phyloP scores from a whole-genome alignment of 192 early-diverging fungal genomes.

The Podila epicladia region DNA sequence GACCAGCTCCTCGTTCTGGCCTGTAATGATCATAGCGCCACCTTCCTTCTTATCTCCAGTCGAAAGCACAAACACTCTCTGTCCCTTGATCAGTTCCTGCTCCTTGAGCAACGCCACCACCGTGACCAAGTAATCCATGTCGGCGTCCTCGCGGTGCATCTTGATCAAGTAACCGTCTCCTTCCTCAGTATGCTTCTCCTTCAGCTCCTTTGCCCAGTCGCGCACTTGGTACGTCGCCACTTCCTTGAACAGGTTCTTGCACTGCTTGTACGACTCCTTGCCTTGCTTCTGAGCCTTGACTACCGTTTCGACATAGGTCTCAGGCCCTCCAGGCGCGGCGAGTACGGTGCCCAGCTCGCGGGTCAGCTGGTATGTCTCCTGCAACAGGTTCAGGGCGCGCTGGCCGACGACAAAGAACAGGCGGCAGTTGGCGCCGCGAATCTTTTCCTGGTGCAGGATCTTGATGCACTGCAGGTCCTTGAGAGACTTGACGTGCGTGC shows the following conservation, averaged over 20 bases:
- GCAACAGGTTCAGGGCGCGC: slow-evolving; percentile 59
- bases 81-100: too few species aligned
- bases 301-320: slow-evolving; percentile 54
- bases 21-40: slow-evolving; percentile 55
- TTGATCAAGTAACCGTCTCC: slow-evolving; percentile 26
- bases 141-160: slow-evolving; percentile 58
- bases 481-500: slow-evolving; percentile 70
- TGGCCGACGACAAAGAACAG: slow-evolving; percentile 76
- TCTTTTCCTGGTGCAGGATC: slow-evolving; percentile 68
- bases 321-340: slow-evolving; percentile 34
- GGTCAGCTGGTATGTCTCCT: slow-evolving; percentile 43
- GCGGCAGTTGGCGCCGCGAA: slow-evolving; percentile 71
- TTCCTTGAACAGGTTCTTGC: slow-evolving; percentile 45
- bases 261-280: slow-evolving; percentile 37
- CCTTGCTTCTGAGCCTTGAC: slow-evolving; percentile 46
- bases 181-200: slow-evolving; percentile 15
- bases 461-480: slow-evolving; percentile 74
- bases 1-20: slow-evolving; percentile 45
- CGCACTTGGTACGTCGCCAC: slow-evolving; percentile 48
- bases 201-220: slow-evolving; percentile 44
- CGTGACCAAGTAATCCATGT: slow-evolving; percentile 54
- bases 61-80: too few species aligned
- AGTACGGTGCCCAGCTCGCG: slow-evolving; percentile 48
- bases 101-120: slow-evolving; percentile 49
- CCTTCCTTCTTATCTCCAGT: slow-evolving; percentile 52